Conservation (phyloP, 108 stramenopile genomes). For the Cyclostephanos invisitatus region DNA sequence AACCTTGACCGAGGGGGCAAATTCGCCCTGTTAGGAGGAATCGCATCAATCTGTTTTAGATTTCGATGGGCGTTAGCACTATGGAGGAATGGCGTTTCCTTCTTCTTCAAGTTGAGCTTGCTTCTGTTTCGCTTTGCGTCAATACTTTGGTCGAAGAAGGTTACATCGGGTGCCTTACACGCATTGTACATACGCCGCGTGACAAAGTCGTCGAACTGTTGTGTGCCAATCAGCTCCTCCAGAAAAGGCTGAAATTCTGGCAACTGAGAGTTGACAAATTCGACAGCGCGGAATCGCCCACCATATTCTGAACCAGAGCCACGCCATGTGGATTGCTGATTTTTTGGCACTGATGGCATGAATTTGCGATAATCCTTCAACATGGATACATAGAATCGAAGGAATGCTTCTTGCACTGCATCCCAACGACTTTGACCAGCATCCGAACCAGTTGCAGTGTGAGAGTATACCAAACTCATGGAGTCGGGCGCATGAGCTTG, state of each 20-base stretch:
- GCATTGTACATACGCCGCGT: conserved; percentile 84
- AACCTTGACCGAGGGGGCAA: conserved; percentile 25
- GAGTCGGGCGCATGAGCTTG: conserved; percentile 75
- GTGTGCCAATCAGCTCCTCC: conserved; percentile 68
- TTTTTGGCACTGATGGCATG: conserved; percentile 41
- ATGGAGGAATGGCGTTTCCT: conserved; percentile 76
- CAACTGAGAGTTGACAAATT: conserved; percentile 68
- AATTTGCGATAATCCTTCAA: conserved; percentile 85
- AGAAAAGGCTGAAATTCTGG: conserved; percentile 71
- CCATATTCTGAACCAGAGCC: conserved; percentile 23
- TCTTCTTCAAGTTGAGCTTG: conserved; percentile 67
- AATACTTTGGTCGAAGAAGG: conserved; percentile 89
- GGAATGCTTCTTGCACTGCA: conserved; percentile 87
- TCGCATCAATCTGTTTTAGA: conserved; percentile 71
- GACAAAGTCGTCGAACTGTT: conserved; percentile 90
- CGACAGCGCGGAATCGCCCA: conserved; percentile 47
- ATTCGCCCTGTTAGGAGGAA: conserved; percentile 56
- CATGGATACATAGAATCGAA: conserved; percentile 84
- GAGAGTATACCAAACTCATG: conserved; percentile 48
- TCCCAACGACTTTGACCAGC: conserved; percentile 79
- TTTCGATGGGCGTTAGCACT: conserved; percentile 81
- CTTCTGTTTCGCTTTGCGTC: conserved; percentile 83
- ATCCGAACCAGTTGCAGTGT: conserved; percentile 14
- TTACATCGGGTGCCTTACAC: conserved; percentile 71
- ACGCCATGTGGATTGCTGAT: conserved; percentile 39